Evolutionary conservation across 805 yeast species (phyloP), one percentile per base, ranked within the genome.

Genomic region (Candida hungchunana): DNA sequence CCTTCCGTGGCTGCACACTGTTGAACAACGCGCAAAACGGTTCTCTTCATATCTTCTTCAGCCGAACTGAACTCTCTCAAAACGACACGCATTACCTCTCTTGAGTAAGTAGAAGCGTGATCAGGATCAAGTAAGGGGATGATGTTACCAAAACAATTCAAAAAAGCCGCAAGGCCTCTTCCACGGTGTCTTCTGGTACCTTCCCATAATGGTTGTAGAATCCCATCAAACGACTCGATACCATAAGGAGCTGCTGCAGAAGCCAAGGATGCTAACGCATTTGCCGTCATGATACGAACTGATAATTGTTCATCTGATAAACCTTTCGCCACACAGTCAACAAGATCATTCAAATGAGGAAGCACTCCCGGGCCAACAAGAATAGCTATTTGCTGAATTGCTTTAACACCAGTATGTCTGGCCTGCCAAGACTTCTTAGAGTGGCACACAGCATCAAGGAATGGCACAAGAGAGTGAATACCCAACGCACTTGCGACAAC

Each of bases 111-210:
- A 36, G 77, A 75, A 2, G 88, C 79, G 54, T 83, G 80, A 43
- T 87, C 96, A 13, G 78, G 77, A 39, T 78, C 82, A 96, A 90
- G 87, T 34, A 90, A 62, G 1, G 97, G 95, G 5, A 89, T 77
- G 5, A 89, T 66, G 18, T 76, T 73, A 0, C 95, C 96, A 17
- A 89, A 65, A 34, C 94, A 83, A 51, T 75, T 77, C 43, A 90
- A 54, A 51, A 82, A 86, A 2, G 86, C 77, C 0, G 95, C 82
- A 33, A 88, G 65, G 0, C 79, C 69, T 48, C 77, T 75, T 5
- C 97, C 97, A 43, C 95, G 66, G 44, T 84, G 93, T 26, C 70
- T 70, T 30, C 77, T 71, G 17, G 86, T 71, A 5, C 95, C 96
- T 9, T 64, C 60, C 95, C 96, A 88, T 6, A 86, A 61, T 0